Evolutionary conservation across 2,329 filamentous ascomycete genomes (phyloP).

Genomic region (Curvularia verruculosa): DNA sequence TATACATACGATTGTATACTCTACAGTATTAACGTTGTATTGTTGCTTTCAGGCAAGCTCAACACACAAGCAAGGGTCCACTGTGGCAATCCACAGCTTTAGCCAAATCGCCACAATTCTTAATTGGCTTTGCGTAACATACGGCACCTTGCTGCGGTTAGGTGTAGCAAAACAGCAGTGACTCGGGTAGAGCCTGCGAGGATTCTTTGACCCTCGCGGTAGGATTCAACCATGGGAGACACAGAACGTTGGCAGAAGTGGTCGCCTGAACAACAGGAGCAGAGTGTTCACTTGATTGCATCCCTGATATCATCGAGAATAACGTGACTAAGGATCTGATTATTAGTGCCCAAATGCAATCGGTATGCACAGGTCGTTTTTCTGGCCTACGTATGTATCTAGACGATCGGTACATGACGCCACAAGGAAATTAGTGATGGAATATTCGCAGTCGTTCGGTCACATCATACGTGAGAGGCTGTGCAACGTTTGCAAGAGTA

Average conservation of each 20-base stretch:
- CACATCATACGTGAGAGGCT: not conserved
- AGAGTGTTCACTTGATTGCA: not conserved
- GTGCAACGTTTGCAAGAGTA: slow-evolving; percentile 6
- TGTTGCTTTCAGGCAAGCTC: slow-evolving; percentile 1
- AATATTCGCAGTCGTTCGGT: not conserved
- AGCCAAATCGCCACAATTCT: not conserved
- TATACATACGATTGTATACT: not conserved
- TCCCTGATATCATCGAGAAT: slow-evolving; percentile 1
- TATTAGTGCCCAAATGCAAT: not conserved
- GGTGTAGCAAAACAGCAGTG: not conserved
- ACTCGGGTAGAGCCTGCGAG: not conserved
- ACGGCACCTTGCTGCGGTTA: not conserved
- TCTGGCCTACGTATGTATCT: not conserved
- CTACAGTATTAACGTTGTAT: not conserved
- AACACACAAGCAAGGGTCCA: not conserved
- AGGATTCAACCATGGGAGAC: slow-evolving; percentile 1
- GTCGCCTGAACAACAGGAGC: not conserved
- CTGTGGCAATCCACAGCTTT: not conserved
- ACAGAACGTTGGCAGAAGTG: slow-evolving; percentile 7
- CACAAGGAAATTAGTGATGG: slow-evolving; percentile 7
- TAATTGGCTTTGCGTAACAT: not conserved
- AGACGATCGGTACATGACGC: slow-evolving; percentile 11
- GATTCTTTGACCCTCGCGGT: slow-evolving; percentile 1
- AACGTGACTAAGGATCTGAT: not conserved
- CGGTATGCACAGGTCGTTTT: slow-evolving; percentile 13